Percentiles rank a stretch among this genome's conserved stretches.
Conservation (phyloP, 805 yeast species). For the Wickerhamiella nectarea region DNA sequence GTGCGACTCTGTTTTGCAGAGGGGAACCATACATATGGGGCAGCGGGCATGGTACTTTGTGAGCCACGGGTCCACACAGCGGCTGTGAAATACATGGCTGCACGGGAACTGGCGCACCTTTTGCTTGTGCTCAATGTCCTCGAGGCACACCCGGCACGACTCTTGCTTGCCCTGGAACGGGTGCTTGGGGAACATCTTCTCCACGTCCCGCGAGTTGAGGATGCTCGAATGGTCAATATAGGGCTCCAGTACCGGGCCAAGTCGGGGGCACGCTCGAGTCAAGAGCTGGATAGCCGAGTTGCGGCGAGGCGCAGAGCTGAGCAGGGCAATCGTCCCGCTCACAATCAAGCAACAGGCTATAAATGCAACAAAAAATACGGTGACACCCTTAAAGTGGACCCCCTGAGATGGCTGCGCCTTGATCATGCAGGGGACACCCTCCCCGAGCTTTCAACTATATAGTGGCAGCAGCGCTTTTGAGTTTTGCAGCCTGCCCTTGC, state of each 20-base stretch:
- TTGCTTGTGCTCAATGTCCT: conserved; percentile 46
- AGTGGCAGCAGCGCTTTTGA: neutral
- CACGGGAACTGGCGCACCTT: conserved; percentile 61
- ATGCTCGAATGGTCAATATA: neutral
- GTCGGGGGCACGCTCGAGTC: conserved; percentile 1
- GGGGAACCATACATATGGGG: conserved; percentile 72
- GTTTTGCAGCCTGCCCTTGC: neutral
- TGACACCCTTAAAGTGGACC: neutral
- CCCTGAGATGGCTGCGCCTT: neutral
- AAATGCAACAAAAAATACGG: neutral
- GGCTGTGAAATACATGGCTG: conserved; percentile 71
- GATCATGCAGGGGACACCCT: neutral
- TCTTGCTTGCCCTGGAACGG: neutral
- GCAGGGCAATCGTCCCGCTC: neutral
- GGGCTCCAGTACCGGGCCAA: conserved; percentile 1
- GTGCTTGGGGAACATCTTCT: neutral
- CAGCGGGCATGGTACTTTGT: conserved; percentile 64
- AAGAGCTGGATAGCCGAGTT: neutral
- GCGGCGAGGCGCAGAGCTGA: conserved; percentile 3
- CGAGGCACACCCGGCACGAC: conserved; percentile 67
- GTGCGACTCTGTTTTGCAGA: conserved; percentile 20
- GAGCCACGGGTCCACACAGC: conserved; percentile 73
- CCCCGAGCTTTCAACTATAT: neutral
- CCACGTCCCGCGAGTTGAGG: neutral
- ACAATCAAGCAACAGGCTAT: conserved; percentile 3